Base-by-base conservation (phyloP, 768 basidiomycete genomes). In the Cystofilobasidium bisporidii region DNA sequence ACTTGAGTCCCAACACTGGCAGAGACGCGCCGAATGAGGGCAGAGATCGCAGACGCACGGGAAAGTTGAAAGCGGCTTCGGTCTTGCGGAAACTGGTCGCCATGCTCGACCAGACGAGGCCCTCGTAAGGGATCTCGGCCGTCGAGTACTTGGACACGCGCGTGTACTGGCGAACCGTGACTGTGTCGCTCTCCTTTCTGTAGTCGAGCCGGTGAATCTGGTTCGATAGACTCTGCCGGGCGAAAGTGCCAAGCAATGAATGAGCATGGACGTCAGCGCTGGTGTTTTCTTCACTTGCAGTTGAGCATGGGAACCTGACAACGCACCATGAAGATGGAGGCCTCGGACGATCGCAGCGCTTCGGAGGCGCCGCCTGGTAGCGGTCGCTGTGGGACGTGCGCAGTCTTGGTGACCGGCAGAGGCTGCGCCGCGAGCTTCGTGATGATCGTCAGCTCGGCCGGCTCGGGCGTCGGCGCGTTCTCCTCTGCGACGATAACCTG, bases 201-300 rank as follows among this genome's bases (percentile, higher is more conserved):
- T 92, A 98, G 48, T 87, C 86, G 69, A 99, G 86, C 30, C 87
- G 82, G 76, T 98, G 94, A 50, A 98, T 91, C 77, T 94, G 90
- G 75, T 97, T 94, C 24, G 61, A 63, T 30, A 62, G 57, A n/a
- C 61, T 63, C 33, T 56, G 53, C 15, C 11, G 11, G 10, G 47
- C 2, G n/a, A 4, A n/a, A 43, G 14, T 11, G 47, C 26, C n/a
- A n/a, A n/a, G n/a, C n/a, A n/a, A n/a, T n/a, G n/a, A n/a, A n/a
- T n/a, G n/a, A n/a, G n/a, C n/a, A n/a, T 36, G 36, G 36, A 5
- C 12, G 36, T 36, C 36, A 36, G 36, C 36, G 5, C 36, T 36
- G 36, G 6, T n/a, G n/a, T n/a, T n/a, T n/a, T n/a, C n/a, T n/a
- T n/a, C n/a, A n/a, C n/a, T n/a, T n/a, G n/a, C n/a, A n/a, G n/a